A percentile compares a stretch with the other conserved stretches of the same genome.
Evolutionary conservation across 805 yeast genomes (phyloP).

Genomic region (Kodamaea kaohsiungensis): DNA sequence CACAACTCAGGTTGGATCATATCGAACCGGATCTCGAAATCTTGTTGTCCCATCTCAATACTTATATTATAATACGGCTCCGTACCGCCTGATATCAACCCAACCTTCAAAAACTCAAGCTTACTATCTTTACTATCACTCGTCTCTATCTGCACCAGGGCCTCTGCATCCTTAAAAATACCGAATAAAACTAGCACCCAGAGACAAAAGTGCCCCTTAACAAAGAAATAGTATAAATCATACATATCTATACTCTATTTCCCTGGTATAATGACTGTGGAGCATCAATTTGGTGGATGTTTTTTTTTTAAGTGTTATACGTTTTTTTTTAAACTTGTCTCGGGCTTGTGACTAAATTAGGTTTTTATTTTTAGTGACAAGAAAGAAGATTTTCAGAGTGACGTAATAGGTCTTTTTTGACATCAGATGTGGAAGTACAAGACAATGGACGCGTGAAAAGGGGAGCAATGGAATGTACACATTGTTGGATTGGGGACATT

Average conservation of each 20-base stretch:
- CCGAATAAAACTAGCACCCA: neutral
- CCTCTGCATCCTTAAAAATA: neutral
- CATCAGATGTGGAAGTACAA: neutral
- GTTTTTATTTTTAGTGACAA: neutral
- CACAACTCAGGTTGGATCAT: conserved; percentile 39
- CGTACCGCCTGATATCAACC: conserved; percentile 1
- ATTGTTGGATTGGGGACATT: no score
- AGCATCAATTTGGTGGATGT: neutral
- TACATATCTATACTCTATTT: neutral
- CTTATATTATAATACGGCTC: conserved; percentile 20
- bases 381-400: neutral
- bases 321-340: no score
- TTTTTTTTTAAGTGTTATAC: neutral
- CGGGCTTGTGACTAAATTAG: neutral
- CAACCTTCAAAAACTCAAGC: neutral
- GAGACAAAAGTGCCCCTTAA: neutral
- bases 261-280: neutral
- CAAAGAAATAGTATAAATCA: neutral
- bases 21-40: conserved; percentile 29
- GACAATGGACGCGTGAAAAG: no score
- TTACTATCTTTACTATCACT: no score
- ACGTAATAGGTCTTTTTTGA: neutral
- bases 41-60: conserved; percentile 12
- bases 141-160: no score
- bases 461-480: no score